phyloP scores from a whole-genome alignment of 1,284 basidiomycete species.

The Leccinum olivaceoglutinosum region DNA sequence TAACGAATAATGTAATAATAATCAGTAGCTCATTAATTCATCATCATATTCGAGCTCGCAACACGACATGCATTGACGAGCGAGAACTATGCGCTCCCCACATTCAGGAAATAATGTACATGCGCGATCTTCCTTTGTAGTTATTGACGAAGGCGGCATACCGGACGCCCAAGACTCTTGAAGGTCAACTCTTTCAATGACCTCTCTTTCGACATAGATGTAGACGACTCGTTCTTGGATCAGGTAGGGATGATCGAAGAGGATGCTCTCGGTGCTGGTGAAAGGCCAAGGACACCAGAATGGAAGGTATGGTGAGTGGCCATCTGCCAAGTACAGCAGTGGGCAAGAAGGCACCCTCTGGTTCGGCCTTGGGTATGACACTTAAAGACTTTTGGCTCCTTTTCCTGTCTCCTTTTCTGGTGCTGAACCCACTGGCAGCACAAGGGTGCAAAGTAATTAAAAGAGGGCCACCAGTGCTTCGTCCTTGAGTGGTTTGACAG shows the following conservation, averaged over 20 bases:
- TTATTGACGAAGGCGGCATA: not conserved
- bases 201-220: constrained; percentile 22
- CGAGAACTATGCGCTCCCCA: not conserved
- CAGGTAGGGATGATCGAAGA: constrained; percentile 30
- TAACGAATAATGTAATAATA: no score
- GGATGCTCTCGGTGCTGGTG: constrained; percentile 14
- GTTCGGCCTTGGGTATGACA: constrained; percentile 18
- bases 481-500: constrained; percentile 13
- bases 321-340: constrained; percentile 1
- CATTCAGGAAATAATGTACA: not conserved
- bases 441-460: constrained; percentile 11
- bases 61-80: not conserved
- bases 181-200: no score
- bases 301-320: not conserved
- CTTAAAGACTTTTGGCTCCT: constrained; percentile 2
- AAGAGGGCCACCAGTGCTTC: constrained; percentile 11
- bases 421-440: constrained; percentile 13
- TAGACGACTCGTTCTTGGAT: constrained; percentile 27
- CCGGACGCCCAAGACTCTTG: not conserved
- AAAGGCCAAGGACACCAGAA: constrained; percentile 14
- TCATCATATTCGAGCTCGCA: not conserved
- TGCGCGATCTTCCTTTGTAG: not conserved
- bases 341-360: constrained; percentile 3
- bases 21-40: no score
- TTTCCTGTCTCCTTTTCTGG: constrained; percentile 9